Base-by-base conservation (phyloP, 495 filamentous ascomycete species). In the Durotheca rogersii region DNA sequence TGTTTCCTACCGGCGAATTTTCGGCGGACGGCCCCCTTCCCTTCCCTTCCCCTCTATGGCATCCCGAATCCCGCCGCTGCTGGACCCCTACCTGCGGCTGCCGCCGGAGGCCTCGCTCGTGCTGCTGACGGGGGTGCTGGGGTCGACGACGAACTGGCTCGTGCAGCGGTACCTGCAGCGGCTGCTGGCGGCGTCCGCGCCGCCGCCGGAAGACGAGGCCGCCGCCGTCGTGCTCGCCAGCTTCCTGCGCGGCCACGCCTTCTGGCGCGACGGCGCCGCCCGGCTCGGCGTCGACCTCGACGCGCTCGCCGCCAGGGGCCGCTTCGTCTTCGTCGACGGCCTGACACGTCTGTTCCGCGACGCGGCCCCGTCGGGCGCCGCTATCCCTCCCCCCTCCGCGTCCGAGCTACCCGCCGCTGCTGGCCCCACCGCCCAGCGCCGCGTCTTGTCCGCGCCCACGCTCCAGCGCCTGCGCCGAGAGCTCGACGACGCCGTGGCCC, bases 81-180 rank as follows among this genome's bases (percentile, higher is more conserved):
- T 92, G 32, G 69, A 84, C 39, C 75, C 83, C 6, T 87, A 88
- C 70, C 74, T 87, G 57, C 62, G 71, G 64, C 47, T 66, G 36
- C 60, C 67, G 29, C 17, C 56, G 30, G 65, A 68, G 57, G 63
- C 60, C 2, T 85, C 86, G 7, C 78, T 94, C 17, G 78, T 82
- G 18, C 72, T 96, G 5, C 64, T 96, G 6, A 90, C 88, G 2
- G 82, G 82, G 16, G 80, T 88, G 7, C 74, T 90, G 7, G 84
- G 82, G 29, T 83, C 85, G 11, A 81, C 78, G 27, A 77, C 84
- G 4, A 89, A 88, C 65, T 92, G 88, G 88, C 80, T 91, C 11
- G 66, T 86, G 10, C 56, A 85, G 12, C 76, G 85, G 25, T 83
- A 80, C 67, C 67, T 91, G 1, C 74, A 81, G 66, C 75, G 77